Base-by-base conservation (phyloP, 495 filamentous ascomycete genomes). In the Neurospora sp. region DNA sequence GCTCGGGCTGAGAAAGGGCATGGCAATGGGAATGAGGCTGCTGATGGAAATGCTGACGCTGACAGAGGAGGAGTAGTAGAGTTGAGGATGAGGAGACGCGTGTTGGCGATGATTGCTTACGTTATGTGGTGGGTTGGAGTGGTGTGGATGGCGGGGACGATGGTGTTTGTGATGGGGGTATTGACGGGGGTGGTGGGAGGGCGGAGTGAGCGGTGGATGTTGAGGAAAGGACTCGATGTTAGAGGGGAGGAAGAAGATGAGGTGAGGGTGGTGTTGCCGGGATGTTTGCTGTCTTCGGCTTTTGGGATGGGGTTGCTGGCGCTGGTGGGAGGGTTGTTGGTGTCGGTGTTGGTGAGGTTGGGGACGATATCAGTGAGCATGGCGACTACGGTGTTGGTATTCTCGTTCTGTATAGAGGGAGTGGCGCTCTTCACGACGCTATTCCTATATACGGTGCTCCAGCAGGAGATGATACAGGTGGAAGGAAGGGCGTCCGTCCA, bases 381-480 rank as follows among this genome's bases (percentile, higher is more conserved):
- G 62, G 76, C 71, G 5, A 39, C n/a, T 16, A 72, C 72, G 0
- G 71, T 74, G 20, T 14, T 78, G 27, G 39, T 75, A 7, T 66
- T 76, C 5, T 62, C 73, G 11, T 46, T 76, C 14, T 73, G 69
- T 40, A 62, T 42, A 5, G 35, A 39, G 0, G 75, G 75, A 11
- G 71, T 69, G 27, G 49, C 69, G 38, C 7, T 76, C 18, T 70
- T 75, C 18, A 18, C 74, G 38, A 42, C 76, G 11, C 14, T 54
- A 6, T 40, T 75, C 2, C 44, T 70, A 1, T 76, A 71, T n/a
- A 23, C 70, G 7, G 75, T 75, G 12, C 27, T 78, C 6, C 18
- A 75, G 40, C 73, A 75, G 37, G 75, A 78, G 20, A 44, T 78
- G 41, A 35, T 76, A 7, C 74, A 76, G 12, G 76, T 76, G 23